Conservation (phyloP, 78 protist genomes). For the Paratrimastix pyriformis region DNA sequence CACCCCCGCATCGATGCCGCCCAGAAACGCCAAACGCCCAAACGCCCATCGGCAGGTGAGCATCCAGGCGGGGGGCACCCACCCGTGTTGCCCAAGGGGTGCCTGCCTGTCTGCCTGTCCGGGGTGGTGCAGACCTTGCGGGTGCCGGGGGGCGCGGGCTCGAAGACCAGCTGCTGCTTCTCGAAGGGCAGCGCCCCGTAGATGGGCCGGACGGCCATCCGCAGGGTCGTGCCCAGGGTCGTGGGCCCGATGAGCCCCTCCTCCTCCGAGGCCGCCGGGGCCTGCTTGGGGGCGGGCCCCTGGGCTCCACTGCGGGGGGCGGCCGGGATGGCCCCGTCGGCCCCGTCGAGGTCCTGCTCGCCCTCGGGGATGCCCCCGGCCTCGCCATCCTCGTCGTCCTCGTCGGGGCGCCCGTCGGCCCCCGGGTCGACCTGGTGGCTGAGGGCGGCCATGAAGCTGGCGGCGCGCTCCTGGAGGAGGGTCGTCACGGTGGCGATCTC, state of each 20-base stretch:
- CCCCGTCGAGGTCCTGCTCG: too few species aligned
- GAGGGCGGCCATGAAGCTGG: slow-evolving; percentile 57
- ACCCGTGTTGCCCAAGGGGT: too few species aligned
- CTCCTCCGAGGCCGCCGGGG: neutral
- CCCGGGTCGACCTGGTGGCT: slow-evolving; percentile 30
- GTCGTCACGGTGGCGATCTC: slow-evolving; percentile 56
- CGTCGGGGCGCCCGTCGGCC: slow-evolving; percentile 17
- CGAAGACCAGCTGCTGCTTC: slow-evolving; percentile 41
- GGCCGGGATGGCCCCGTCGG: too few species aligned
- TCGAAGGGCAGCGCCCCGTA: slow-evolving; percentile 51
- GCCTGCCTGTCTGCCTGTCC: too few species aligned
- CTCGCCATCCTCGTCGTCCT: neutral
- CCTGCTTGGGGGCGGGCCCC: neutral
- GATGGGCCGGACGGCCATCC: slow-evolving; percentile 38
- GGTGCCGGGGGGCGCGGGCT: slow-evolving; percentile 19
- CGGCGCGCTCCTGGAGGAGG: slow-evolving; percentile 21
- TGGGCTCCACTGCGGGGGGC: too few species aligned
- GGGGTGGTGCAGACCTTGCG: slow-evolving; percentile 1
- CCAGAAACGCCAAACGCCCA: too few species aligned
- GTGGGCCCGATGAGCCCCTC: neutral
- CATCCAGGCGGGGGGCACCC: too few species aligned
- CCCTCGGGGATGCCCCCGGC: too few species aligned
- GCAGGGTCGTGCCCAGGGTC: neutral
- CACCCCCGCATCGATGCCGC: too few species aligned
- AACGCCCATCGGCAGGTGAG: too few species aligned